Evolutionary conservation across 2,329 filamentous ascomycete genomes (phyloP).

Genomic region (Monosporascus sp.): DNA sequence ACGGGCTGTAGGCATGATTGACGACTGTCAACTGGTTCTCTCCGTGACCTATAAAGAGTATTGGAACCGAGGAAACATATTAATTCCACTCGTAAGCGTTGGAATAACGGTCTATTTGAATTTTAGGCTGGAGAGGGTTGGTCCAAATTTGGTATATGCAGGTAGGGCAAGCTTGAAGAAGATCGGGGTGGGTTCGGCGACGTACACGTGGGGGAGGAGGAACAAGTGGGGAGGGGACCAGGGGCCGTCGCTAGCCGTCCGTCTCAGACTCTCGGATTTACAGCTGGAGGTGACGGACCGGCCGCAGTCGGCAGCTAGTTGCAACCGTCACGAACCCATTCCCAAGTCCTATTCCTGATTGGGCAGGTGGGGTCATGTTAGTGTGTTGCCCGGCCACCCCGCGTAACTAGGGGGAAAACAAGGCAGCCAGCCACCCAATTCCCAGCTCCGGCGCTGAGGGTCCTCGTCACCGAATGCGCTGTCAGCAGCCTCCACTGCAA

Average conservation of each 20-base stretch:
- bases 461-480: constrained; percentile 7
- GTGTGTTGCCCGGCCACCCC: neutral
- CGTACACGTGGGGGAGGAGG: no score
- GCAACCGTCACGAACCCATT: no score
- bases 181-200: no score
- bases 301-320: neutral
- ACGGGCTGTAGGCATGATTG: constrained; percentile 54
- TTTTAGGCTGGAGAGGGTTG: no score
- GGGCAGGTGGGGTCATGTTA: neutral
- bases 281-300: neutral
- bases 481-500: constrained; percentile 6
- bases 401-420: neutral
- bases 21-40: constrained; percentile 5
- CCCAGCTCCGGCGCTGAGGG: constrained; percentile 7
- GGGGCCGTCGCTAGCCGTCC: neutral
- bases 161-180: no score
- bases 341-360: neutral
- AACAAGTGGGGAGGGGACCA: no score
- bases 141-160: no score
- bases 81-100: neutral
- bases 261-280: neutral
- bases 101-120: no score
- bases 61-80: constrained; percentile 9
- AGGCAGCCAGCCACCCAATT: neutral
- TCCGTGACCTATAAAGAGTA: neutral